Base-by-base conservation (phyloP, 345 rosid species). In the Salix exigua region DNA sequence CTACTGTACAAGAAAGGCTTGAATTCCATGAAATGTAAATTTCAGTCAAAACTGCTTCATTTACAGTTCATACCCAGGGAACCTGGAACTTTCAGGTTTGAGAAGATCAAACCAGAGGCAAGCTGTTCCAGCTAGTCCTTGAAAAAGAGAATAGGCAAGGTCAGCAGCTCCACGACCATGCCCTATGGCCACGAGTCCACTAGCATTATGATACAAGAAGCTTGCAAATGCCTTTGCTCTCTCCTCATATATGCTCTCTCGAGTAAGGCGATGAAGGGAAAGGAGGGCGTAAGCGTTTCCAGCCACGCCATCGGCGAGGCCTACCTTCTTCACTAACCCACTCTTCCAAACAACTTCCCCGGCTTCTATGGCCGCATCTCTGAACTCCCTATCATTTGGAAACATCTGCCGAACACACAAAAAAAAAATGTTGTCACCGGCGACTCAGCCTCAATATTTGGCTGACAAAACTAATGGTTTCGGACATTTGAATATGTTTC, bases 281-380 rank as follows among this genome's bases (percentile, higher is more conserved):
- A 93, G 94, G 77, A 93, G 91, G 13, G 94, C 89, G 6, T 91
- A 93, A 1, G 97, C 94, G 68, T 95, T 95, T 31, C 97, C 99
- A 0, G 96, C 85, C 19, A 80, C 88, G 14, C 97, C 99, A 77
- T 95, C 97, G 0, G 93, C 93, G 14, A 95, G 88, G 38, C 97
- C 97, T 11, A 84, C 91, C 79, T 91, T 91, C 80, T 93, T 93
- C 79, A 87, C 87, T 70, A 91, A 83, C 40, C 97, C 97, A 69
- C 81, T 93, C 79, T 90, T 95, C 97, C 97, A 95, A 42, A 95
- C 97, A 3, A 95, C 97, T 78, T 95, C 97, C 68, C 99, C 97
- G 37, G 99, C 99, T 83, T 95, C 99, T 80, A 91, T 88, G 0
- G 99, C 97, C 2, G 89, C 97, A 66, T 88, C 87, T 0, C 97